Evolutionary conservation across 805 yeast genomes (phyloP).

Genomic region (Ogataea haglerorum): DNA sequence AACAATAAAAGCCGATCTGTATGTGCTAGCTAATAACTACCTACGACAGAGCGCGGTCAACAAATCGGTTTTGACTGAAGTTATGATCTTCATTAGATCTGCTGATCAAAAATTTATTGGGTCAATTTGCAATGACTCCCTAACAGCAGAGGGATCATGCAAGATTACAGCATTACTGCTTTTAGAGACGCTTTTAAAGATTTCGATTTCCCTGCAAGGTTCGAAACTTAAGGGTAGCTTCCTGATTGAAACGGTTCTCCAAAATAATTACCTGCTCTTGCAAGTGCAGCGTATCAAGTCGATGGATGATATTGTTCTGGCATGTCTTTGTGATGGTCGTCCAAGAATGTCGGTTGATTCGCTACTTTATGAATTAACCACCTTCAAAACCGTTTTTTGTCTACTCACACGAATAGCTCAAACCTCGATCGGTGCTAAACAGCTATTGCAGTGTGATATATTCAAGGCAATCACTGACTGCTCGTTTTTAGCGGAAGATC

Average conservation of each 20-base stretch:
- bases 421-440: slow-evolving; percentile 72
- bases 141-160: slow-evolving; percentile 72
- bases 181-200: slow-evolving; percentile 46
- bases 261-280: slow-evolving; percentile 61
- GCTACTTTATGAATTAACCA: slow-evolving; percentile 69
- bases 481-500: slow-evolving; percentile 61
- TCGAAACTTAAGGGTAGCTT: slow-evolving; percentile 51
- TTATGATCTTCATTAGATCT: slow-evolving; percentile 53
- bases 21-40: slow-evolving; percentile 66
- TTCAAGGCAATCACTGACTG: slow-evolving; percentile 59
- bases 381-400: slow-evolving; percentile 67
- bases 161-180: slow-evolving; percentile 74
- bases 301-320: slow-evolving; percentile 57
- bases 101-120: slow-evolving; percentile 60
- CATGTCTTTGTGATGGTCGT: slow-evolving; percentile 29
- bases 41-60: slow-evolving; percentile 48
- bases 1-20: slow-evolving; percentile 71
- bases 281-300: slow-evolving; percentile 66
- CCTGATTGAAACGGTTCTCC: slow-evolving; percentile 57
- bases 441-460: slow-evolving; percentile 68
- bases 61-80: slow-evolving; percentile 41
- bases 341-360: slow-evolving; percentile 46
- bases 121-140: slow-evolving; percentile 71
- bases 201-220: slow-evolving; percentile 48
- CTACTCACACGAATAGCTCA: slow-evolving; percentile 74